Percentiles rank a stretch among this genome's conserved stretches.
Evolutionary conservation across 2,329 filamentous ascomycete genomes (phyloP).

Genomic region (Phaeosphaeria sp.): DNA sequence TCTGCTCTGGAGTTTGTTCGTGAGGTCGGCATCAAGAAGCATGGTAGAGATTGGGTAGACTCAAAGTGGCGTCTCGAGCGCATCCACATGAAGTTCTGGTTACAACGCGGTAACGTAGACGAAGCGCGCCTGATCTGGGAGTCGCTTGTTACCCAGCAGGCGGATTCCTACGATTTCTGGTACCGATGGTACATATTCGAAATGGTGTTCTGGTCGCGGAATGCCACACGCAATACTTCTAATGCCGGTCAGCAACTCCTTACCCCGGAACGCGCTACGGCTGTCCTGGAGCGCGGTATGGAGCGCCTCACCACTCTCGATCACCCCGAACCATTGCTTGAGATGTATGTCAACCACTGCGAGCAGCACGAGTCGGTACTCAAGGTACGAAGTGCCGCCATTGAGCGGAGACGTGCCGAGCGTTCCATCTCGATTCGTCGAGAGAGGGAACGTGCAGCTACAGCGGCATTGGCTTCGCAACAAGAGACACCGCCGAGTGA

Average conservation of each 20-base stretch:
- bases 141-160: slow-evolving; percentile 71
- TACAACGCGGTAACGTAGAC: slow-evolving; percentile 78
- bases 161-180: slow-evolving; percentile 92
- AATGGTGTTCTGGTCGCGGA: slow-evolving; percentile 72
- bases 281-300: slow-evolving; percentile 76
- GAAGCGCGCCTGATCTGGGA: slow-evolving; percentile 82
- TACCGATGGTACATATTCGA: slow-evolving; percentile 91
- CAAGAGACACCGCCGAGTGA: slow-evolving; percentile 24
- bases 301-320: slow-evolving; percentile 67
- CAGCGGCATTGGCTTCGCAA: slow-evolving; percentile 55
- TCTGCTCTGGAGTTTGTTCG: slow-evolving; percentile 87
- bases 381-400: slow-evolving; percentile 74
- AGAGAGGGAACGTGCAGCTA: slow-evolving; percentile 67
- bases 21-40: slow-evolving; percentile 76
- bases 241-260: slow-evolving; percentile 58
- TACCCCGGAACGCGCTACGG: slow-evolving; percentile 75
- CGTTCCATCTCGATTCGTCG: slow-evolving; percentile 59
- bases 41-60: slow-evolving; percentile 79
- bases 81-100: slow-evolving; percentile 90
- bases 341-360: slow-evolving; percentile 79
- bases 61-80: slow-evolving; percentile 87
- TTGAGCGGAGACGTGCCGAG: slow-evolving; percentile 72
- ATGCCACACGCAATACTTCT: slow-evolving; percentile 59
- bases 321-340: slow-evolving; percentile 77
- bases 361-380: slow-evolving; percentile 87